A percentile compares a stretch with the other conserved stretches of the same genome.
These are phyloP conservation scores for Hymenoscyphus salicellus DNA, from an alignment of 2,329 filamentous ascomycete species.

Conservation along the genomic window DNA sequence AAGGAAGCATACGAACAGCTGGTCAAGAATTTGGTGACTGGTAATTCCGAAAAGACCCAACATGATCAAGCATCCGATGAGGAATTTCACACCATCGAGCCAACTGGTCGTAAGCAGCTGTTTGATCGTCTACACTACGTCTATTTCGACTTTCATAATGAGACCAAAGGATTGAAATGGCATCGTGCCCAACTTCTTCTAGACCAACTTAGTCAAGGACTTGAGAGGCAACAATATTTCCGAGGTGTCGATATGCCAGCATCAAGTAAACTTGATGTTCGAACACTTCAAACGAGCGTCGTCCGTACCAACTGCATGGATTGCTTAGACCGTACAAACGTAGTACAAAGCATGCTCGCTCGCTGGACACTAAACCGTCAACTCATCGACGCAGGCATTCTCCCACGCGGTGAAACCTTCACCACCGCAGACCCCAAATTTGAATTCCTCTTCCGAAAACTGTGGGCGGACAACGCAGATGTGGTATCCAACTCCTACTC, in stretches of 20 bases:
- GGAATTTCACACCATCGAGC: constrained; percentile 77
- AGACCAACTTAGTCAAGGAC: constrained; percentile 72
- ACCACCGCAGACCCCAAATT: constrained; percentile 73
- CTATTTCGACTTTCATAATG: constrained; percentile 98
- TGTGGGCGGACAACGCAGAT: constrained; percentile 98
- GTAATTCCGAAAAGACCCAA: constrained; percentile 63
- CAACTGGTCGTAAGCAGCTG: constrained; percentile 52
- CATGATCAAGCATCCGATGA: constrained; percentile 67
- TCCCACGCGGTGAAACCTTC: constrained; percentile 73
- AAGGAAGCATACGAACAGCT: constrained; percentile 94
- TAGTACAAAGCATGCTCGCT: constrained; percentile 95
- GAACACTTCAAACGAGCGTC: constrained; percentile 79
- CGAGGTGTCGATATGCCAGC: constrained; percentile 83
- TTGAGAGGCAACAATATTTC: constrained; percentile 85
- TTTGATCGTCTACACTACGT: constrained; percentile 90
- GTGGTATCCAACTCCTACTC: constrained; percentile 91
- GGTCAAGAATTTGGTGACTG: constrained; percentile 70
- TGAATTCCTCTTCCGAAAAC: constrained; percentile 88
- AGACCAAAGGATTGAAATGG: constrained; percentile 94
- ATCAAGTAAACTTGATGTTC: constrained; percentile 72
- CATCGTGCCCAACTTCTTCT: constrained; percentile 85
- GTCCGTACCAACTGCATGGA: constrained; percentile 99
- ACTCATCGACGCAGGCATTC: constrained; percentile 77
- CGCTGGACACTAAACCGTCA: constrained; percentile 86
- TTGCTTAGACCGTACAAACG: constrained; percentile 94